Evolutionary conservation across 2,329 filamentous ascomycete species (phyloP), one percentile per base, ranked within the genome.

Genomic region (Neonectria coccinea): DNA sequence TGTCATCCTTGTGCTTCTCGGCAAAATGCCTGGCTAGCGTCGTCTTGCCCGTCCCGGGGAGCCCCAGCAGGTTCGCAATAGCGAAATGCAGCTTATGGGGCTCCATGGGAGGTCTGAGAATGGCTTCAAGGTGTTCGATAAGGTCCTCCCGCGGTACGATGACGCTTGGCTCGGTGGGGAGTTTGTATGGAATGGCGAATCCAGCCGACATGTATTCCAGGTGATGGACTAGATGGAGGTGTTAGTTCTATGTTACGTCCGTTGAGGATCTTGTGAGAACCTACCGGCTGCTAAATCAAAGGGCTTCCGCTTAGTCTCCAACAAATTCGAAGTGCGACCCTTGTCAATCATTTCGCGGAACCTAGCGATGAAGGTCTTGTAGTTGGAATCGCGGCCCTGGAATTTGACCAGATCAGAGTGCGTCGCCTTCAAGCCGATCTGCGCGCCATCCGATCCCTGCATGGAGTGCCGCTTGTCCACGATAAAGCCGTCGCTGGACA

Each of bases 11-110:
- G 50, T 63, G 48, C 31, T 48, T 58, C 48, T 63, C 60, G 12
- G 60, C 60, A 44, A 54, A 63, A 9, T 53, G 22, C n/a, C 55
- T 57, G 7, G 60, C 60, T 27, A 63, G 27, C 2, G 60, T 63
- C n/a, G 60, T 63, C 60, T 63, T 63, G 41, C 60, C 60, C 10
- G 60, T 63, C 25, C 60, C 60, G 16, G 60, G 60, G 10, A 63
- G 51, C 7, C 60, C 60, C 54, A 50, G 57, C 25, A 63, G 18
- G 36, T 63, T 63, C 22, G 60, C 60, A 54, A 63, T 63, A 16
- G 60, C 60, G 48, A 63, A 53, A 25, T 63, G 60, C n/a, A 58
- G 20, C 20, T 63, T 48, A 31, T 58, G 48, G 18, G 42, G 47
- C 27, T 57, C 41, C 18, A 25, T 20, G 9, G 45, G 22, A 5